Evolutionary conservation across 2,329 filamentous ascomycete genomes (phyloP).

Genomic region (Fusarium sp.): DNA sequence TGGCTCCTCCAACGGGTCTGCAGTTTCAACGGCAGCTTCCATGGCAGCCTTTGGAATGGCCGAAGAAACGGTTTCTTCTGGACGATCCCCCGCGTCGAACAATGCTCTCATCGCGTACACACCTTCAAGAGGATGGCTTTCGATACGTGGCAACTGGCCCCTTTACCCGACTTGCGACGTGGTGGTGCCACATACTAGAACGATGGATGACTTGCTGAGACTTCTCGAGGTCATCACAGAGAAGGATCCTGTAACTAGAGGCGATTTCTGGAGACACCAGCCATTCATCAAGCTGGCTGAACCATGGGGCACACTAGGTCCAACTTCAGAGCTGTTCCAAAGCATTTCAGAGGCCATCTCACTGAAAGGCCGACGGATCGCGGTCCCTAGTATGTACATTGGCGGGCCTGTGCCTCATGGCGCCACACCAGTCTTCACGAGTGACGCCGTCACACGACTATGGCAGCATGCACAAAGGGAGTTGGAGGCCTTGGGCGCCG

Average conservation of each 20-base stretch:
- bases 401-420: neutral
- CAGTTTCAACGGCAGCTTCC: conserved; percentile 47
- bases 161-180: conserved; percentile 67
- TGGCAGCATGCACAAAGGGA: neutral
- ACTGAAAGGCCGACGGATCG: neutral
- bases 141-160: conserved; percentile 63
- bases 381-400: neutral
- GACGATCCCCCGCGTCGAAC: neutral
- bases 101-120: conserved; percentile 59
- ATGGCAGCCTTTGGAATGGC: neutral
- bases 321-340: neutral
- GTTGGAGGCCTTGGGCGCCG: neutral
- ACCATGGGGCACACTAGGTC: neutral
- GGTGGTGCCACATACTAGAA: conserved; percentile 62
- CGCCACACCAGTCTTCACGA: conserved; percentile 34
- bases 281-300: neutral
- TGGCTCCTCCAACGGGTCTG: conserved; percentile 67
- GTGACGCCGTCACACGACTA: neutral
- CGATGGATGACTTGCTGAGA: conserved; percentile 59
- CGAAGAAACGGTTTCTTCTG: neutral
- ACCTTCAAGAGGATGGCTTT: conserved; percentile 62
- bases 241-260: neutral
- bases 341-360: neutral
- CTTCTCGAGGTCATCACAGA: conserved; percentile 58
- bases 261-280: neutral